Evolutionary conservation across 2,329 filamentous ascomycete species (phyloP).

Genomic region (Cladosporium colombiae): DNA sequence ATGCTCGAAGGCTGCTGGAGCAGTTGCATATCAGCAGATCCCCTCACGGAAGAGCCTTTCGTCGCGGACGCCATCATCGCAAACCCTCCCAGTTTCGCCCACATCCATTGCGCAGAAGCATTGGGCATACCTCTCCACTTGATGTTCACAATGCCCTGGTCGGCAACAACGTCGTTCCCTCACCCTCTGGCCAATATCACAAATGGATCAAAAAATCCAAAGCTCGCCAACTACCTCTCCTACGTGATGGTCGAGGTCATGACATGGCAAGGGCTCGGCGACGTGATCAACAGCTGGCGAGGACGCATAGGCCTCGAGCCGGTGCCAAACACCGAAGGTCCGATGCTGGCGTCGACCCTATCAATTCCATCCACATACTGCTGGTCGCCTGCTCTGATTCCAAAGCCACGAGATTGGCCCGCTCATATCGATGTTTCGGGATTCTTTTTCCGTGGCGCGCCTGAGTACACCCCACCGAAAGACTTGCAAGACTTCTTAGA

Average conservation of each 20-base stretch:
- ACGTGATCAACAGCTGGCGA: conserved; percentile 74
- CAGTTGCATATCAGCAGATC: conserved; percentile 69
- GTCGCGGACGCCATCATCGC: conserved; percentile 81
- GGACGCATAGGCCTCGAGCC: conserved; percentile 70
- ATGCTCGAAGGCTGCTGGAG: conserved; percentile 86
- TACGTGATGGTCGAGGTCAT: conserved; percentile 81
- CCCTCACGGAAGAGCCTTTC: conserved; percentile 61
- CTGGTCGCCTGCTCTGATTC: conserved; percentile 36
- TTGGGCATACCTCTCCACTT: conserved; percentile 72
- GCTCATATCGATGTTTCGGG: conserved; percentile 69
- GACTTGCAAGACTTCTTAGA: conserved; percentile 66
- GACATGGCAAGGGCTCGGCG: conserved; percentile 64
- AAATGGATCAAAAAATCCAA: conserved; percentile 68
- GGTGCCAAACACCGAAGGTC: conserved; percentile 75
- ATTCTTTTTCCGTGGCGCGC: conserved; percentile 68
- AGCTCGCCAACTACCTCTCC: conserved; percentile 77
- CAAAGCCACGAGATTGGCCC: conserved; percentile 36
- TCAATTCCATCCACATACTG: conserved; percentile 76
- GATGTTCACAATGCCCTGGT: conserved; percentile 65
- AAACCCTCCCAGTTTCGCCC: conserved; percentile 76
- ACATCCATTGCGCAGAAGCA: conserved; percentile 77
- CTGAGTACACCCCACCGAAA: conserved; percentile 63
- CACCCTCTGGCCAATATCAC: conserved; percentile 78
- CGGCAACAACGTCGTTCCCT: conserved; percentile 72
- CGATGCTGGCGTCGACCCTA: conserved; percentile 69